A percentile compares a stretch with the other conserved stretches of the same genome.
Evolutionary conservation across 768 basidiomycete species (phyloP).

Genomic region (Porpolomopsis calyptriformis): DNA sequence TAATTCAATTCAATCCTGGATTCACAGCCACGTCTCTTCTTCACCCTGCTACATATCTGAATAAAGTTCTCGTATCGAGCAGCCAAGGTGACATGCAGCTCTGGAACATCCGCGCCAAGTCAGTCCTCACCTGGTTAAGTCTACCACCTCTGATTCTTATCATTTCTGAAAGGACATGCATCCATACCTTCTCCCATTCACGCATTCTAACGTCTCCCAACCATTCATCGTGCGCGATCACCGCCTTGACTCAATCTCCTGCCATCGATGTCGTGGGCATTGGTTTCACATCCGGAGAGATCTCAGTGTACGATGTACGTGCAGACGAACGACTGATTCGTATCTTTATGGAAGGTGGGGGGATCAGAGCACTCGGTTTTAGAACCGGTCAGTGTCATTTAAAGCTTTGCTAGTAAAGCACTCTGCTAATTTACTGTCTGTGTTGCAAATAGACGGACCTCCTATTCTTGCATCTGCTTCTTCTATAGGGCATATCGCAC

Average conservation of each 20-base stretch:
- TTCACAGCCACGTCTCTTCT: constrained; percentile 82
- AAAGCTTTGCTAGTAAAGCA: neutral
- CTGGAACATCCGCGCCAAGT: constrained; percentile 91
- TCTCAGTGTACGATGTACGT: constrained; percentile 83
- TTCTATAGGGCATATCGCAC: constrained; percentile 75
- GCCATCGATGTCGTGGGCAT: constrained; percentile 96
- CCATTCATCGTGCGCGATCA: constrained; percentile 42
- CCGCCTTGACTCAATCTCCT: constrained; percentile 78
- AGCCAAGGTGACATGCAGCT: constrained; percentile 74
- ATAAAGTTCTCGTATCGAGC: constrained; percentile 85
- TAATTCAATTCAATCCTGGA: constrained; percentile 67
- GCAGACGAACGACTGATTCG: constrained; percentile 82
- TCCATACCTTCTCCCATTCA: constrained; percentile 63
- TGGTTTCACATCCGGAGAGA: constrained; percentile 78
- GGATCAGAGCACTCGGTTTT: constrained; percentile 69
- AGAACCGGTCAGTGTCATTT: constrained; percentile 55
- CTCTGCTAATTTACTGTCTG: constrained; percentile 4
- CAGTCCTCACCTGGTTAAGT: constrained; percentile 35
- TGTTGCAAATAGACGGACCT: constrained; percentile 56
- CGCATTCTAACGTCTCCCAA: constrained; percentile 35
- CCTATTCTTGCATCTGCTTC: constrained; percentile 83
- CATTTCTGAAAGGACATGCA: constrained; percentile 49
- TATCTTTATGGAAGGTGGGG: constrained; percentile 85
- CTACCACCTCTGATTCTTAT: constrained; percentile 31
- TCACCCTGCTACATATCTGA: constrained; percentile 93